Conservation (phyloP, 2,329 filamentous ascomycete species). For the Paecilomyces sp. region DNA sequence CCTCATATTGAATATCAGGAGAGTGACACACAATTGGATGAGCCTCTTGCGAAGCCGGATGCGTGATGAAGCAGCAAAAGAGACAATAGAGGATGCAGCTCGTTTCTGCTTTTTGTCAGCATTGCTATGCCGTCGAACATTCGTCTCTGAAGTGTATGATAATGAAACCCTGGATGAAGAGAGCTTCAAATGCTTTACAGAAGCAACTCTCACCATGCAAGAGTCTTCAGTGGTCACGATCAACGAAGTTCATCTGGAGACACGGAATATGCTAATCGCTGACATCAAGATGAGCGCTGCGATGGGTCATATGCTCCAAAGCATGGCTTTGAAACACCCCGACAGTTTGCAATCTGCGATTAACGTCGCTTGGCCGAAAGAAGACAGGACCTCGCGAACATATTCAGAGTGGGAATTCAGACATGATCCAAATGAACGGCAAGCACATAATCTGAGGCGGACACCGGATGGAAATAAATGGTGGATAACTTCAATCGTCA, state of each 20-base stretch:
- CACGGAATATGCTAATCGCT: conserved; percentile 37
- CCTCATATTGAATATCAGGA: conserved; percentile 38
- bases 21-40: conserved; percentile 46
- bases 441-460: too few species aligned
- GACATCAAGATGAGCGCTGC: conserved; percentile 41
- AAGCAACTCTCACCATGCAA: conserved; percentile 34
- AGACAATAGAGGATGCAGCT: conserved; percentile 32
- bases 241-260: conserved; percentile 19
- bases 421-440: conserved; percentile 9
- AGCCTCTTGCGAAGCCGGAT: conserved; percentile 40
- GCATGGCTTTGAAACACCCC: conserved; percentile 24
- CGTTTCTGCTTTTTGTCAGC: conserved; percentile 49
- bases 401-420: conserved; percentile 18
- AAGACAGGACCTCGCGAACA: conserved; percentile 9
- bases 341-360: conserved; percentile 29
- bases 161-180: conserved; percentile 25
- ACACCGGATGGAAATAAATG: conserved; percentile 2
- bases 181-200: conserved; percentile 22
- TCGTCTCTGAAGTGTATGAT: conserved; percentile 13
- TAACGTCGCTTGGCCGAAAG: conserved; percentile 36
- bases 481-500: conserved; percentile 27
- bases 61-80: conserved; percentile 27
- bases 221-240: conserved; percentile 39
- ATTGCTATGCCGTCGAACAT: conserved; percentile 49
- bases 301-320: conserved; percentile 27